These are phyloP conservation scores for Fusarium beomiforme DNA, from an alignment of 2,329 filamentous ascomycete species.

Conservation along the genomic window DNA sequence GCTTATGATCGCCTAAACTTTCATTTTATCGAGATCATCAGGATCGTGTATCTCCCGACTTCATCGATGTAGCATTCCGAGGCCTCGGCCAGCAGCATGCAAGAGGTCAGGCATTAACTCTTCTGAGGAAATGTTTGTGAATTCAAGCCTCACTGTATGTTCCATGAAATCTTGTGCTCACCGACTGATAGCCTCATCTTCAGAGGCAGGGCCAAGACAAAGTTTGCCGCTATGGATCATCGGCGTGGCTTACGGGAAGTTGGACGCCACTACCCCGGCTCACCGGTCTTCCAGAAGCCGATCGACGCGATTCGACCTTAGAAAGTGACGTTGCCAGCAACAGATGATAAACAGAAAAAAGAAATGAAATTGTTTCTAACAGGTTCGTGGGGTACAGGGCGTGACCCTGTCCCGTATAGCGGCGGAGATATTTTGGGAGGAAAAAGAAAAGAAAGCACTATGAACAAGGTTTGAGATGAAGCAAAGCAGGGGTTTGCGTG, in stretches of 20 bases:
- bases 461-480: constrained; percentile 2
- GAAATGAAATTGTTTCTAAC: neutral
- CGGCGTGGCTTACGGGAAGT: constrained; percentile 11
- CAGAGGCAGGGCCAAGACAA: neutral
- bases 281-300: constrained; percentile 28
- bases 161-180: neutral
- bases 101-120: neutral
- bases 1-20: neutral
- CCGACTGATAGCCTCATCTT: constrained; percentile 6
- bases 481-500: neutral
- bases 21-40: neutral
- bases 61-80: constrained; percentile 10
- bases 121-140: neutral
- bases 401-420: neutral
- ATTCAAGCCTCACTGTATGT: neutral
- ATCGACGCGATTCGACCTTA: constrained; percentile 18
- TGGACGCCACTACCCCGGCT: constrained; percentile 13
- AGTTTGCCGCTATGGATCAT: neutral
- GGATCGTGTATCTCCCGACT: neutral
- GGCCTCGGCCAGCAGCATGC: neutral
- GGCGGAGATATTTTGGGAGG: neutral
- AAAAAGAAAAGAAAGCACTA: neutral
- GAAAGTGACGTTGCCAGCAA: neutral
- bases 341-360: neutral
- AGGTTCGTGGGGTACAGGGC: neutral